Evolutionary conservation across 805 yeast genomes (phyloP), one percentile per base, ranked within the genome.

Genomic region (Wickerhamomyces canadensis): DNA sequence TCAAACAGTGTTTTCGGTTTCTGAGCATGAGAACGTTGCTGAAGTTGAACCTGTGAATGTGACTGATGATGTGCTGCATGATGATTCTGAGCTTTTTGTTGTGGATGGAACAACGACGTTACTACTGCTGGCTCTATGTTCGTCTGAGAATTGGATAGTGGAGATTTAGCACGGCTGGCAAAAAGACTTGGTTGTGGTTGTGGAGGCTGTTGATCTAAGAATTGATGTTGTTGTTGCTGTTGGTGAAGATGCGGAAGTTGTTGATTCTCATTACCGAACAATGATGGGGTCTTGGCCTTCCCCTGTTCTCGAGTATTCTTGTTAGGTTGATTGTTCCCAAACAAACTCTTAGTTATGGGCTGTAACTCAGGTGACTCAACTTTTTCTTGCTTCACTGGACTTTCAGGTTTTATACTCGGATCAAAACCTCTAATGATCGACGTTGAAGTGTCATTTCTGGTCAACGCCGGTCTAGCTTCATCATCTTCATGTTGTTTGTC

Each of bases 341-440:
- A 40, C 17, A 40, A 21, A 27, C 43, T 36, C 15, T 36, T 33
- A 3, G 39, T 23, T 11, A 18, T 18, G 14, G 17, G 24, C 17
- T 14, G 5, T n/a, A 15, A 15, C 8, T 9, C 15, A 19, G 34
- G 11, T 10, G 18, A 14, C n/a, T 27, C 12, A 16, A 16, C 15
- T 7, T 27, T 16, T 11, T 27, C 18, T n/a, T 27, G 31, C 9
- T 25, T 25, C n/a, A 25, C 27, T 14, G 33, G 34, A n/a, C 11
- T 22, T 16, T 21, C 31, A 12, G 38, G 27, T 14, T 21, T 23
- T 17, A 26, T 34, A 24, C 46, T 43, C 5, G 57, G 49, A 6
- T 52, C 51, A 36, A 55, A 55, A 1, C 60, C 60, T 36, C 58
- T 44, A 7, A 55, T 40, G 8, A 55, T 44, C 0, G 58, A 54